phyloP scores from a whole-genome alignment of 73 alveolate species.

The Diophrys sp. region DNA sequence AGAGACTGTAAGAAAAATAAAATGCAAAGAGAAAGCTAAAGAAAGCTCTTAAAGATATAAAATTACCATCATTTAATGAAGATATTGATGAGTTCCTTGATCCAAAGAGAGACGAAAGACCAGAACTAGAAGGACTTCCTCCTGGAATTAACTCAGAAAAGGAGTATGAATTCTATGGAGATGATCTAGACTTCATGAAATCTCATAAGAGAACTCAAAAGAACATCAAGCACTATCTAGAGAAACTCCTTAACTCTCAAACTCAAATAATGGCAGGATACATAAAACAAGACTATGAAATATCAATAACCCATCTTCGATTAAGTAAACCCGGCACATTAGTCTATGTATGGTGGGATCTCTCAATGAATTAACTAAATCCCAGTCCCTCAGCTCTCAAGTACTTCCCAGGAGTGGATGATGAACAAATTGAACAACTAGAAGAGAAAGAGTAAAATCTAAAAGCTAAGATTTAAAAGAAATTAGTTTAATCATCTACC shows the following conservation, averaged over 20 bases:
- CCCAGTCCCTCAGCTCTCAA: too few species aligned
- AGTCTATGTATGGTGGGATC: conserved; percentile 52
- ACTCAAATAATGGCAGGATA: conserved; percentile 4
- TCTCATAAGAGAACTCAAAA: conserved; percentile 50
- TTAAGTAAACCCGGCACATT: conserved; percentile 56
- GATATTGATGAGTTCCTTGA: conserved; percentile 32
- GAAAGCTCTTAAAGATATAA: conserved; percentile 23
- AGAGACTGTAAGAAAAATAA: background rate
- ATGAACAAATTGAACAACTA: too few species aligned
- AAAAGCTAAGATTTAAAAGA: conserved; percentile 35
- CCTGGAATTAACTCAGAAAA: background rate
- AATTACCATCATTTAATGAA: conserved; percentile 36
- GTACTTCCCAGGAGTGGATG: too few species aligned
- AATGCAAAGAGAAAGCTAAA: conserved; percentile 28
- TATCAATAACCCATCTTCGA: conserved; percentile 19
- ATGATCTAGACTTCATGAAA: conserved; percentile 47
- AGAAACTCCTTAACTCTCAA: conserved; percentile 3
- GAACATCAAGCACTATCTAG: conserved; percentile 17
- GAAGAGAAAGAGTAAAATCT: too few species aligned
- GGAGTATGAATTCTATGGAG: conserved; percentile 46
- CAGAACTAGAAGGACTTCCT: conserved; percentile 25
- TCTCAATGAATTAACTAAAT: background rate
- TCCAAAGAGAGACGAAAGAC: conserved; percentile 16
- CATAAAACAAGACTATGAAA: conserved; percentile 1
- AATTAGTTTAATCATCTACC: conserved; percentile 34